A percentile compares a stretch with the other conserved stretches of the same genome.
These are phyloP conservation scores for Nigrospora sphaerica DNA, from an alignment of 2,329 filamentous ascomycete genomes.

Conservation along the genomic window DNA sequence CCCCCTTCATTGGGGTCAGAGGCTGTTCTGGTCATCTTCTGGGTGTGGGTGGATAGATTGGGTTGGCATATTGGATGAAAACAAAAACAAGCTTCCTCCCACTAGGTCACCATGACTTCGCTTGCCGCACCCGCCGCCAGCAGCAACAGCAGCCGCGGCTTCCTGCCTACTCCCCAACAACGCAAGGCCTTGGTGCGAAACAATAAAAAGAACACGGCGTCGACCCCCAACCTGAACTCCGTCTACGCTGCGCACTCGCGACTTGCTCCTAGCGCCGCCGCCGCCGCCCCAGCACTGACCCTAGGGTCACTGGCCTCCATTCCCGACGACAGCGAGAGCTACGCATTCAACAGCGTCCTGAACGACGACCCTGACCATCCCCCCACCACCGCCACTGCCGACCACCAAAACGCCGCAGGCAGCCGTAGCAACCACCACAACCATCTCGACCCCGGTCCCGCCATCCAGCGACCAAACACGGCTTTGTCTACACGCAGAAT, in stretches of 20 bases:
- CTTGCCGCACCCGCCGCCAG: no score
- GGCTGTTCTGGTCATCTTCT: no score
- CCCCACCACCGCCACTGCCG: neutral
- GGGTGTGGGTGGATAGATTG: no score
- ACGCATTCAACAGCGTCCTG: constrained; percentile 51
- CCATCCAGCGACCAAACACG: no score
- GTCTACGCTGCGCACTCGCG: constrained; percentile 43
- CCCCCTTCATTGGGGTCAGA: no score
- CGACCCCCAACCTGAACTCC: constrained; percentile 51
- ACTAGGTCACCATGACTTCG: no score
- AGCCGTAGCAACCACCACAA: constrained; percentile 11
- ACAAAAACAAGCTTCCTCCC: no score
- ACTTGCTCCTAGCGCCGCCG: constrained; percentile 30
- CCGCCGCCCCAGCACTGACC: constrained; percentile 59
- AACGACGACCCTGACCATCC: constrained; percentile 28
- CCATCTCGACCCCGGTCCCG: neutral
- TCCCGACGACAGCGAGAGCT: constrained; percentile 59
- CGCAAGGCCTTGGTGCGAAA: constrained; percentile 25
- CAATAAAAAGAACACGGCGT: constrained; percentile 32
- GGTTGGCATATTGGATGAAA: no score
- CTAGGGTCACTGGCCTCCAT: constrained; percentile 55
- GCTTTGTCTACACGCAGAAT: constrained; percentile 28
- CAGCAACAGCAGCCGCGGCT: constrained; percentile 13
- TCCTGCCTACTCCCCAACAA: constrained; percentile 21
- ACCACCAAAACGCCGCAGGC: neutral